Percentiles rank a stretch among this genome's conserved stretches.
These are phyloP conservation scores for Bathelium albidoporum DNA, from an alignment of 495 filamentous ascomycete species.

Conservation along the genomic window DNA sequence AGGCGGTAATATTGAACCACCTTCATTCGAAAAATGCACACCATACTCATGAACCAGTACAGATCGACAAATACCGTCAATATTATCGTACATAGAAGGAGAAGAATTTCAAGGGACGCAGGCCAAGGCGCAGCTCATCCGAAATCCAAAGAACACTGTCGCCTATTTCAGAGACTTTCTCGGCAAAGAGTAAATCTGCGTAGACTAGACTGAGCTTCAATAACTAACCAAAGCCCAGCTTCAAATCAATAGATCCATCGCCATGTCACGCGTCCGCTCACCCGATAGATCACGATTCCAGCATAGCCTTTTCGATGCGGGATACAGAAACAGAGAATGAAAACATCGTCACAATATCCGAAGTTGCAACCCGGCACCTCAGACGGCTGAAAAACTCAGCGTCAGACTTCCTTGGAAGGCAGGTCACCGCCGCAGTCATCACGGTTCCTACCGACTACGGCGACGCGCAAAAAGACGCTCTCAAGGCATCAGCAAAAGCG, in stretches of 20 bases:
- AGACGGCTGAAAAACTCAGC: constrained; percentile 72
- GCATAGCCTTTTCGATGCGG: constrained; percentile 67
- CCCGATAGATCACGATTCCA: constrained; percentile 56
- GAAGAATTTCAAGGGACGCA: constrained; percentile 96
- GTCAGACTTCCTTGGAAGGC: constrained; percentile 81
- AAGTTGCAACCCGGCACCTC: constrained; percentile 80
- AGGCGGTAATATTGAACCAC: constrained; percentile 70
- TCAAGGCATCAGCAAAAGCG: constrained; percentile 63
- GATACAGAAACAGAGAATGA: constrained; percentile 60
- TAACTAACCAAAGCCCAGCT: constrained; percentile 36
- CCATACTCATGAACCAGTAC: constrained; percentile 1
- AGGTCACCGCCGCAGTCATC: constrained; percentile 85
- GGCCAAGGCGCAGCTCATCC: constrained; percentile 83
- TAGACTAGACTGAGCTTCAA: not conserved
- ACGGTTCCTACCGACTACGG: constrained; percentile 89
- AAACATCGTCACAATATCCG: constrained; percentile 66
- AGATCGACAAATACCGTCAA: constrained; percentile 95
- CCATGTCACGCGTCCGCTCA: constrained; percentile 90
- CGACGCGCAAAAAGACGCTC: constrained; percentile 71
- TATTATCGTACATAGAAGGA: constrained; percentile 86
- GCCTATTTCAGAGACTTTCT: constrained; percentile 94
- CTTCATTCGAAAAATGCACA: too few relatives aligned
- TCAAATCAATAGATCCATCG: constrained; percentile 91
- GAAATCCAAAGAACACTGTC: constrained; percentile 85
- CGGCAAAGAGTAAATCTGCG: constrained; percentile 63